Evolutionary conservation across 495 filamentous ascomycete species (phyloP).

Genomic region (Tuber microsphaerosporum): DNA sequence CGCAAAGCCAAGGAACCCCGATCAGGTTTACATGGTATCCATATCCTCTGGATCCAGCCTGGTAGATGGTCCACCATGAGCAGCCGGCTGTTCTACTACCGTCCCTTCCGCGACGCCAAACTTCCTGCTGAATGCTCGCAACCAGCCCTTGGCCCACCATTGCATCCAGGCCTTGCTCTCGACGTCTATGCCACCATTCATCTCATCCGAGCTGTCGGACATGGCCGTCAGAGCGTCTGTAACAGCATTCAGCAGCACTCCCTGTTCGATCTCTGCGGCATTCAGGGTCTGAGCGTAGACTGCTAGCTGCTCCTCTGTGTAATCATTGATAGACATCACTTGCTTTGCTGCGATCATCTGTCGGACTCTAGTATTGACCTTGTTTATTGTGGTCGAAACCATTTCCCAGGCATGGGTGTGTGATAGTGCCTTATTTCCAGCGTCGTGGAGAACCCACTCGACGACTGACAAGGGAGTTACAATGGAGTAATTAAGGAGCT

Average conservation of each 20-base stretch:
- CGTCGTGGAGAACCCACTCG: constrained; percentile 72
- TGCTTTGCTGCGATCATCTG: constrained; percentile 61
- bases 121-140: constrained; percentile 73
- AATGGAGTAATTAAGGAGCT: constrained; percentile 94
- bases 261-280: constrained; percentile 63
- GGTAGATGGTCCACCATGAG: not conserved
- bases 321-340: constrained; percentile 41
- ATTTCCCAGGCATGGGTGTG: constrained; percentile 78
- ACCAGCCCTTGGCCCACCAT: constrained; percentile 79
- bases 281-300: constrained; percentile 59
- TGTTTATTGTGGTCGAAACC: constrained; percentile 75
- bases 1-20: not conserved
- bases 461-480: constrained; percentile 73
- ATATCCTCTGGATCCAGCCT: constrained; percentile 32
- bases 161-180: constrained; percentile 59
- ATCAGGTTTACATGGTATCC: constrained; percentile 26
- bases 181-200: constrained; percentile 47
- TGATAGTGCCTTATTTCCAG: constrained; percentile 62
- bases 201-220: constrained; percentile 57
- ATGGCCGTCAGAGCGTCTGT: constrained; percentile 71
- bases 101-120: constrained; percentile 73
- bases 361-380: constrained; percentile 82
- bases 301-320: constrained; percentile 48
- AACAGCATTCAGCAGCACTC: constrained; percentile 68
- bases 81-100: constrained; percentile 21